Conservation (phyloP, 768 basidiomycete genomes). For the Mrakia gelida region DNA sequence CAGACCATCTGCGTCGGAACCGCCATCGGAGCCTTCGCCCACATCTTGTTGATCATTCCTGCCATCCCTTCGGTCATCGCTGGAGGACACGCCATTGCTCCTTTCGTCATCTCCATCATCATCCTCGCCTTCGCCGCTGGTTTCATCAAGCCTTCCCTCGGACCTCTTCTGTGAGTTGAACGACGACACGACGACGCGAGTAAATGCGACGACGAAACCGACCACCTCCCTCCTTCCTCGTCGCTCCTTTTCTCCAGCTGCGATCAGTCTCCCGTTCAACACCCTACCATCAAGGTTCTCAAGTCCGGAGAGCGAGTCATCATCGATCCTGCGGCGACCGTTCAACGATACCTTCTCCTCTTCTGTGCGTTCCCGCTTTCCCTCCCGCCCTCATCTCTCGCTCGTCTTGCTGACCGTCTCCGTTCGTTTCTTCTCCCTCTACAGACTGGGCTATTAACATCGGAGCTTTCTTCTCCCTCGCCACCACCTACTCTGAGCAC, state of each 20-base stretch:
- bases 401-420: neutral
- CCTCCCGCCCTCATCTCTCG: neutral
- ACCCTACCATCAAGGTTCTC: neutral
- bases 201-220: neutral
- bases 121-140: constrained; percentile 24
- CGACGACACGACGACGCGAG: neutral
- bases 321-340: constrained; percentile 21
- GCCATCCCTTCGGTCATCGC: constrained; percentile 28
- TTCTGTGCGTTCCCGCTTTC: neutral
- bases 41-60: constrained; percentile 27
- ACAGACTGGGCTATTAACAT: constrained; percentile 37
- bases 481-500: constrained; percentile 40
- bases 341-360: neutral
- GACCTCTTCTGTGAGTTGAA: constrained; percentile 1
- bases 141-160: constrained; percentile 27
- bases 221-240: neutral
- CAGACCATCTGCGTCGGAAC: constrained; percentile 17
- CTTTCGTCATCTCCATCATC: constrained; percentile 24
- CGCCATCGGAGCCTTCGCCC: constrained; percentile 22
- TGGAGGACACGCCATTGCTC: constrained; percentile 18
- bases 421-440: neutral
- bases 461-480: constrained; percentile 42
- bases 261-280: constrained; percentile 20
- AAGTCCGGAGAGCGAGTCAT: constrained; percentile 28
- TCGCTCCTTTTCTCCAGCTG: neutral